Percentiles rank a stretch among this genome's conserved stretches.
phyloP scores from a whole-genome alignment of 2,329 filamentous ascomycete genomes.

The Westerdykella aurantiaca region DNA sequence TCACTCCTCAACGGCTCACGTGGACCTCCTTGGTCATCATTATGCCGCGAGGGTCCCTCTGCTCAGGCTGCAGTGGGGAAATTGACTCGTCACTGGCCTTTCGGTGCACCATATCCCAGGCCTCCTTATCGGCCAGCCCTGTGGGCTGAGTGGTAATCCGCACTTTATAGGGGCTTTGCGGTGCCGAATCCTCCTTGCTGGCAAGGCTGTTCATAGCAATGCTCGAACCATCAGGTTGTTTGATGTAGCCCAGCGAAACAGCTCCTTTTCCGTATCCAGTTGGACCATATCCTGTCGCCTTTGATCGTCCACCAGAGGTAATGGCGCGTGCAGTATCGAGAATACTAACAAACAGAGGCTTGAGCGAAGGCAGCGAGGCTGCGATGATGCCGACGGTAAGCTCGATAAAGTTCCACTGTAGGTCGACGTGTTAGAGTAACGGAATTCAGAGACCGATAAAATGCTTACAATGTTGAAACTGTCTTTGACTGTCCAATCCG shows the following conservation, averaged over 20 bases:
- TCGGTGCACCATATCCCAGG: constrained; percentile 13
- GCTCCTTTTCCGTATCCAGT: constrained; percentile 8
- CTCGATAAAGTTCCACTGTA: constrained; percentile 38
- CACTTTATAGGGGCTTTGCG: constrained; percentile 13
- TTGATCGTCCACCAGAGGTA: constrained; percentile 13
- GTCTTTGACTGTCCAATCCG: constrained; percentile 35
- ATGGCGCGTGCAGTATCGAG: constrained; percentile 26
- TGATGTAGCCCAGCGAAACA: constrained; percentile 16
- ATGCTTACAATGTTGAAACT: constrained; percentile 27
- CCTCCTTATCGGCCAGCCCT: constrained; percentile 13
- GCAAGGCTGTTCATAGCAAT: constrained; percentile 12
- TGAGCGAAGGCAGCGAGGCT: constrained; percentile 39
- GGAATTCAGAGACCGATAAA: neutral
- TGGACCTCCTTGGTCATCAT: constrained; percentile 17
- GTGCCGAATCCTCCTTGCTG: constrained; percentile 4
- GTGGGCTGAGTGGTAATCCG: constrained; percentile 10
- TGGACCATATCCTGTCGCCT: constrained; percentile 7
- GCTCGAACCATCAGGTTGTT: constrained; percentile 11
- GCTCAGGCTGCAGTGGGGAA: constrained; percentile 8
- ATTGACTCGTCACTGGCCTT: constrained; percentile 17
- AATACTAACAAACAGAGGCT: constrained; percentile 32
- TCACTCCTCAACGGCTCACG: constrained; percentile 2
- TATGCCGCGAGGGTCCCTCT: constrained; percentile 10
- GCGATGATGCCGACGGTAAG: constrained; percentile 43
- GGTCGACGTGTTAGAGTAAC: constrained; percentile 13